These are phyloP conservation scores for Pelargonium nanum DNA, from an alignment of 345 rosid genomes.

Conservation along the genomic window DNA sequence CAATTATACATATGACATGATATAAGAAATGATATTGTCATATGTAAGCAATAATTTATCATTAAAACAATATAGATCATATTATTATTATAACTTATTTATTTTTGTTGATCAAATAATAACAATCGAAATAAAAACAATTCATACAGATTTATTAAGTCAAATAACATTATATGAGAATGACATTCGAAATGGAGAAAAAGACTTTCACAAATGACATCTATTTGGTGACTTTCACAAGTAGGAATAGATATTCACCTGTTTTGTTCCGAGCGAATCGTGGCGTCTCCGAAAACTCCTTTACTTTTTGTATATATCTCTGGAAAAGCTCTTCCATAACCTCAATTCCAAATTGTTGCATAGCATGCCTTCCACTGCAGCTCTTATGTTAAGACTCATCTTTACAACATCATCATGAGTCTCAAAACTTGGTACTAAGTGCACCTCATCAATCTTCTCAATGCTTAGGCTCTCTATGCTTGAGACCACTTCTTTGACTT, in stretches of 20 bases:
- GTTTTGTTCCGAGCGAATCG: too few relatives aligned
- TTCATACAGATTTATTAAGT: background rate
- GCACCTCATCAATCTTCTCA: background rate
- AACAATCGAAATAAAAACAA: conserved; percentile 7
- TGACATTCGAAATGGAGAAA: too few relatives aligned
- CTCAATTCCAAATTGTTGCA: conserved; percentile 20
- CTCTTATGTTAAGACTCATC: conserved; percentile 4
- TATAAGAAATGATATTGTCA: too few relatives aligned
- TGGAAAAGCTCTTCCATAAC: conserved; percentile 18
- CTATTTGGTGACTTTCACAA: too few relatives aligned
- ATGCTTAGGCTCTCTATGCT: background rate
- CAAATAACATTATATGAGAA: too few relatives aligned
- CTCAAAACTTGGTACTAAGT: background rate
- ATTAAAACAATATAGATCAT: too few relatives aligned
- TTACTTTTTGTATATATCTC: conserved; percentile 15
- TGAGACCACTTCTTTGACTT: background rate
- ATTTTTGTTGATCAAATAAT: conserved; percentile 1
- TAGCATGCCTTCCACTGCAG: background rate
- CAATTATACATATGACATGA: too few relatives aligned
- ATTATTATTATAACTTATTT: too few relatives aligned
- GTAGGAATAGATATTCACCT: too few relatives aligned
- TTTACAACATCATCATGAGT: background rate
- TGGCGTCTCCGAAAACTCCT: background rate
- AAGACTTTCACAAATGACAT: too few relatives aligned
- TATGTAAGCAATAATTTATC: too few relatives aligned